Evolutionary conservation across 1,284 basidiomycete genomes (phyloP).

Genomic region (Marasmius sp.): DNA sequence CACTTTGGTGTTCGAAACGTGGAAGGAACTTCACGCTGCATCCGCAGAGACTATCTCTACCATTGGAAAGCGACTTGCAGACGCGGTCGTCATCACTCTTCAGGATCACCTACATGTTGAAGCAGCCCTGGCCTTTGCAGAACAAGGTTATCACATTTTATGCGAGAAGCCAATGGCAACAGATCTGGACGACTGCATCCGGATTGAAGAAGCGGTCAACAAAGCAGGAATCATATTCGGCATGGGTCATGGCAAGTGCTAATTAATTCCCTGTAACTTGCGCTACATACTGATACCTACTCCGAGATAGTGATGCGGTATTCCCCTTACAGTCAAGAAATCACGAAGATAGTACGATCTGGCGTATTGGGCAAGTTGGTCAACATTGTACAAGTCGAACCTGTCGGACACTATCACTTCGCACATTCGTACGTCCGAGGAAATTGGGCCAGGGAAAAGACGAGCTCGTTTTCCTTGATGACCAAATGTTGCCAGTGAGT

Average conservation of each 20-base stretch:
- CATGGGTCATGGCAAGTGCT: constrained; percentile 71
- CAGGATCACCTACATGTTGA: constrained; percentile 79
- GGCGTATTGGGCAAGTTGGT: constrained; percentile 73
- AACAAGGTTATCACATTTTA: constrained; percentile 82
- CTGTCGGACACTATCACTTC: constrained; percentile 80
- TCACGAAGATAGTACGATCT: constrained; percentile 71
- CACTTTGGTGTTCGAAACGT: constrained; percentile 69
- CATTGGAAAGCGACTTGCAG: constrained; percentile 68
- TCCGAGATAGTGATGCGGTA: constrained; percentile 72
- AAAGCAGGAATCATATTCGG: constrained; percentile 75
- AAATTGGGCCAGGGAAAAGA: constrained; percentile 71
- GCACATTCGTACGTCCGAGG: constrained; percentile 85
- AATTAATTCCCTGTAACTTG: not conserved
- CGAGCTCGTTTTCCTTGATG: constrained; percentile 80
- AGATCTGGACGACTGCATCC: constrained; percentile 65
- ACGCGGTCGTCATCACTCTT: constrained; percentile 77
- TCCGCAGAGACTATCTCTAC: constrained; percentile 64
- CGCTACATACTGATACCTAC: not conserved
- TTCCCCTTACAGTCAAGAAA: constrained; percentile 74
- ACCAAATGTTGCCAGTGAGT: constrained; percentile 86
- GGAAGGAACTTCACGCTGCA: constrained; percentile 68
- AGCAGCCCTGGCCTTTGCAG: constrained; percentile 71
- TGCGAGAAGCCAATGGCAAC: constrained; percentile 93
- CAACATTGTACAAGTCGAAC: constrained; percentile 78
- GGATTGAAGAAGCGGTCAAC: constrained; percentile 71